Conservation (phyloP, 371 early-diverging fungal genomes). For the Circinella minor region DNA sequence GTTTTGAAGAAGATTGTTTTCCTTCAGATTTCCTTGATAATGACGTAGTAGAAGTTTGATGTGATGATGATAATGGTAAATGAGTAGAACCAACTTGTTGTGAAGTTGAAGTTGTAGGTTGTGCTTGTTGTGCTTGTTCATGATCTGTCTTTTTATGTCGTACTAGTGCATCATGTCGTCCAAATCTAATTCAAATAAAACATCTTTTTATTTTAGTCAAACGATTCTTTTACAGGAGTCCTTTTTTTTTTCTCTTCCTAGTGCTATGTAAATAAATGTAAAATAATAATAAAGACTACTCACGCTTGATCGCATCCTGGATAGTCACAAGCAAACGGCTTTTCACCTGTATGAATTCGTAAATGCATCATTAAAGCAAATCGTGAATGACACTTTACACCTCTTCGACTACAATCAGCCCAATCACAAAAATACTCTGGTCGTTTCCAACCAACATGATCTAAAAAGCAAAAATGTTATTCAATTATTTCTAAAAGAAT, state of each 20-base stretch:
- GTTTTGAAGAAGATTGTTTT: constrained; percentile 12
- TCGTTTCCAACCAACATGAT: constrained; percentile 72
- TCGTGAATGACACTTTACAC: constrained; percentile 64
- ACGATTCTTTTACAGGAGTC: background rate
- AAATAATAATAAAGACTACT: background rate
- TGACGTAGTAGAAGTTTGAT: background rate
- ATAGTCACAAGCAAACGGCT: constrained; percentile 63
- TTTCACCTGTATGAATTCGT: constrained; percentile 73
- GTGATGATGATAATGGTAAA: background rate
- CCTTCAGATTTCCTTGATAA: constrained; percentile 23
- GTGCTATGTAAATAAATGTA: background rate
- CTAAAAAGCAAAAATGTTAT: constrained; percentile 19
- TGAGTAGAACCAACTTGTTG: background rate
- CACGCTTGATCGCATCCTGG: constrained; percentile 51
- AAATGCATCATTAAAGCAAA: constrained; percentile 72
- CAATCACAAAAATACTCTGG: constrained; percentile 68
- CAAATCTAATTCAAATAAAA: constrained; percentile 33
- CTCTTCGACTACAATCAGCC: constrained; percentile 61
- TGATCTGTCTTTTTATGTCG: constrained; percentile 44
- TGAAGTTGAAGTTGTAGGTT: background rate
- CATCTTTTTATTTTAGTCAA: background rate
- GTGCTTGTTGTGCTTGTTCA: constrained; percentile 8
- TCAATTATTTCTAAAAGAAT: background rate
- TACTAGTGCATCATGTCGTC: constrained; percentile 48
- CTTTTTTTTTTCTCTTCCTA: background rate